These are phyloP conservation scores for Haplosporangium sp. DNA, from an alignment of 371 early-diverging fungal genomes.

Conservation along the genomic window DNA sequence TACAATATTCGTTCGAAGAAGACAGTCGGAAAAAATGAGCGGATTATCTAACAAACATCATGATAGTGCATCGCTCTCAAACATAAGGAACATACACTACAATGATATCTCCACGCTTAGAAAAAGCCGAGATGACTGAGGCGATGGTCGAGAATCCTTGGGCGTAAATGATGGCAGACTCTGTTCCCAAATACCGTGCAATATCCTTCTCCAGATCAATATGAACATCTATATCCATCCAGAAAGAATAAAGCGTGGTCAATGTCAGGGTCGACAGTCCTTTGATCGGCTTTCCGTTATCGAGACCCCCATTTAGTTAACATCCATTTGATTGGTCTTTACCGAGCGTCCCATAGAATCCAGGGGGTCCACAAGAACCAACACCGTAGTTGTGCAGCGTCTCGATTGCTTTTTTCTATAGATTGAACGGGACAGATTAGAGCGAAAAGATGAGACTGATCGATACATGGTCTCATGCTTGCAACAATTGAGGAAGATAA, in stretches of 20 bases:
- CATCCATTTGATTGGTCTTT: background rate
- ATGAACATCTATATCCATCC: constrained; percentile 84
- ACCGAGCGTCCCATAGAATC: constrained; percentile 99
- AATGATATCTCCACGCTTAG: constrained; percentile 96
- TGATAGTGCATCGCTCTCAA: no score
- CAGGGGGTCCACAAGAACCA: constrained; percentile 99
- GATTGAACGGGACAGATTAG: background rate
- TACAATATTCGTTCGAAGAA: no score
- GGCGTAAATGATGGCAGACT: constrained; percentile 96
- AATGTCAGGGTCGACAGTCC: no score
- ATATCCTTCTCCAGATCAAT: constrained; percentile 94
- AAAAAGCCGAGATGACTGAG: constrained; percentile 97
- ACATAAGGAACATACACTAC: constrained; percentile 62
- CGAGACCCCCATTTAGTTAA: background rate
- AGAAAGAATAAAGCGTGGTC: no score
- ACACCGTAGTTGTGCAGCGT: constrained; percentile 98
- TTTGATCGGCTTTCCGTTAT: no score
- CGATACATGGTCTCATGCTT: no score
- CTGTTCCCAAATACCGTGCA: constrained; percentile 90
- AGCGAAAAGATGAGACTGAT: background rate
- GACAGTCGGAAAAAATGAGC: no score
- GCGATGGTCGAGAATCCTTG: constrained; percentile 97
- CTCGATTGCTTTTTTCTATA: constrained; percentile 85
- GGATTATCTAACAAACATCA: no score
- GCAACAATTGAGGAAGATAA: background rate